Evolutionary conservation across 352 stramenopile species (phyloP).

Genomic region (Phytophthora citrophthora): DNA sequence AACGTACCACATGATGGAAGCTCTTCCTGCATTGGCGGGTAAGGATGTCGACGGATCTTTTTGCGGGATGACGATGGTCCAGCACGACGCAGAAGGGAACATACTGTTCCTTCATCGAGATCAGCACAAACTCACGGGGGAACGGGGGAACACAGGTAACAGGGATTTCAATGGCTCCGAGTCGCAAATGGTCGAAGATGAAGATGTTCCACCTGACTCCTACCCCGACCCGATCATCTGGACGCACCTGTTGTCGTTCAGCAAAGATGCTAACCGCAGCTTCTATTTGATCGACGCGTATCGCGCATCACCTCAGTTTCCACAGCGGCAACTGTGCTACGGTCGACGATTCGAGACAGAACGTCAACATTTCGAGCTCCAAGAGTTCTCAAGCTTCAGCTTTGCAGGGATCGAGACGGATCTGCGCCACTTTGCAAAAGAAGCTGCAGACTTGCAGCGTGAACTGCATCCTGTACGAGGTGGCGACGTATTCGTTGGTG

Average conservation of each 20-base stretch:
- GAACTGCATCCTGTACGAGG: too few species aligned
- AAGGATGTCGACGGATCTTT: not conserved
- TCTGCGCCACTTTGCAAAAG: constrained; percentile 27
- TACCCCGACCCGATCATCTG: constrained; percentile 22
- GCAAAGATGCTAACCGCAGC: not conserved
- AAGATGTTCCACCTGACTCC: not conserved
- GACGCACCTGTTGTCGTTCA: constrained; percentile 43
- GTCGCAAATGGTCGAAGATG: not conserved
- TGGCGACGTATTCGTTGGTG: too few species aligned
- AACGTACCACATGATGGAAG: not conserved
- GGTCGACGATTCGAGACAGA: constrained; percentile 28
- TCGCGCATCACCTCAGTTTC: not conserved
- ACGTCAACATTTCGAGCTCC: constrained; percentile 28
- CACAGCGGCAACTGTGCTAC: constrained; percentile 35
- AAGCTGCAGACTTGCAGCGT: constrained; percentile 8
- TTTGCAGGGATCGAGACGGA: constrained; percentile 31
- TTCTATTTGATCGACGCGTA: not conserved
- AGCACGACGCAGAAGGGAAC: not conserved
- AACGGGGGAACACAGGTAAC: not conserved
- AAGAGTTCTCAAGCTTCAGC: constrained; percentile 19
- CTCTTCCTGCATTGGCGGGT: not conserved
- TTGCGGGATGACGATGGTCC: not conserved
- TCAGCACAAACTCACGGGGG: not conserved
- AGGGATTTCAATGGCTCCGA: too few species aligned
- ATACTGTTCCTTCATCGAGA: not conserved